Evolutionary conservation across 2,329 filamentous ascomycete genomes (phyloP).

Genomic region (Stachybotrys chartarum): DNA sequence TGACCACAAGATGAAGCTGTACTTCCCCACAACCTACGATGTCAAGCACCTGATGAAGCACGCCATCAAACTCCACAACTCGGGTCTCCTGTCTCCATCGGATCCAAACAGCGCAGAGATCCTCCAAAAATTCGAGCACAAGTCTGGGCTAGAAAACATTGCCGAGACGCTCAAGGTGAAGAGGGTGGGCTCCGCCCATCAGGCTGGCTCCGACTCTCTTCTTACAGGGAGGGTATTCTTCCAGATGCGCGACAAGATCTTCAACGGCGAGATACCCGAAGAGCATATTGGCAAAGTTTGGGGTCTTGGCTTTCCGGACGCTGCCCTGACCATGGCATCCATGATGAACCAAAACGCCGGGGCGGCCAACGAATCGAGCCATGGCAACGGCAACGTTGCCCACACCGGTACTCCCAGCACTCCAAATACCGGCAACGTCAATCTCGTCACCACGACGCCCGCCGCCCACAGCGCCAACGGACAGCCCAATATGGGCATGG

Average conservation of each 20-base stretch:
- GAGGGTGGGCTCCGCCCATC: conserved; percentile 79
- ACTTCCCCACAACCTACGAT: conserved; percentile 90
- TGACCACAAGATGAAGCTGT: conserved; percentile 79
- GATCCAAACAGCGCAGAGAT: conserved; percentile 64
- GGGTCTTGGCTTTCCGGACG: conserved; percentile 73
- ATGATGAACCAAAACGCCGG: conserved; percentile 25
- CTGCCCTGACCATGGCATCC: conserved; percentile 30
- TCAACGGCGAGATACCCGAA: conserved; percentile 71
- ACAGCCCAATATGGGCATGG: conserved; percentile 41
- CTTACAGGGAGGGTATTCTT: conserved; percentile 94
- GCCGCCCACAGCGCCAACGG: conserved; percentile 50
- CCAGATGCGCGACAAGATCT: conserved; percentile 82
- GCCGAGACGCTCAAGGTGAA: conserved; percentile 90
- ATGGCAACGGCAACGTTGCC: conserved; percentile 34
- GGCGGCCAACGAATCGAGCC: conserved; percentile 18
- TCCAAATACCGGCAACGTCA: conserved; percentile 58
- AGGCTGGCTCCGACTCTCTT: conserved; percentile 88
- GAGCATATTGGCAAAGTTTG: conserved; percentile 88
- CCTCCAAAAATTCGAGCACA: conserved; percentile 77
- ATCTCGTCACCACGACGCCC: conserved; percentile 38
- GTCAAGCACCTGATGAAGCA: conserved; percentile 97
- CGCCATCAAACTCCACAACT: conserved; percentile 63
- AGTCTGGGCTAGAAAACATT: conserved; percentile 87
- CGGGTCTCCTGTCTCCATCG: conserved; percentile 53
- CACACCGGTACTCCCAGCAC: conserved; percentile 47